phyloP scores from a whole-genome alignment of 805 yeast species.

The Starmerella riodocensis region DNA sequence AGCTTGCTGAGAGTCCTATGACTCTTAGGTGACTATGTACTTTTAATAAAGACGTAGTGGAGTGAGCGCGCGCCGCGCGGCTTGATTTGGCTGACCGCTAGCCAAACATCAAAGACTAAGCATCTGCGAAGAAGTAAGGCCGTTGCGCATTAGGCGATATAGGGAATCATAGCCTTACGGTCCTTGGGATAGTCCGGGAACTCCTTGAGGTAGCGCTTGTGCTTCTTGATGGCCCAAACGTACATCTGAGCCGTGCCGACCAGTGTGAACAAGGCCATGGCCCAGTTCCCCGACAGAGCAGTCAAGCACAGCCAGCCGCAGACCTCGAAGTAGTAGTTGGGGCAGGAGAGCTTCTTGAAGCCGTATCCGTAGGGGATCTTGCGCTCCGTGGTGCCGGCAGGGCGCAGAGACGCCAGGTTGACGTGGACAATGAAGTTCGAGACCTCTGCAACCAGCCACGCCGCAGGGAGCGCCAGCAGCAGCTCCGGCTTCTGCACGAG shows the following conservation, averaged over 20 bases:
- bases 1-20: no score
- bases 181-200: constrained; percentile 71
- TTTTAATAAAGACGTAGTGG: no score
- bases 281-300: constrained; percentile 61
- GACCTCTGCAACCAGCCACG: constrained; percentile 42
- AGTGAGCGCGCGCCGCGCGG: neutral
- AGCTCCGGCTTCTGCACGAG: constrained; percentile 11
- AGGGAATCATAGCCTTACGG: constrained; percentile 74
- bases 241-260: constrained; percentile 77
- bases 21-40: no score
- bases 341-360: constrained; percentile 70
- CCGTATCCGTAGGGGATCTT: constrained; percentile 75
- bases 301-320: constrained; percentile 63
- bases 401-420: constrained; percentile 43
- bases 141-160: constrained; percentile 35
- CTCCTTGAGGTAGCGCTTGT: constrained; percentile 48
- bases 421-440: constrained; percentile 64
- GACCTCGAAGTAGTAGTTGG: constrained; percentile 85
- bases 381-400: constrained; percentile 44
- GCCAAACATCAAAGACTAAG: neutral
- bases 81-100: neutral
- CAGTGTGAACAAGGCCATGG: constrained; percentile 54
- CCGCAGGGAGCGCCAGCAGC: constrained; percentile 13
- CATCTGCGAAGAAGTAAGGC: neutral
- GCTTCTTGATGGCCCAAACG: constrained; percentile 83